Evolutionary conservation across 1,284 basidiomycete species (phyloP).

Genomic region (Moniliella sp.): DNA sequence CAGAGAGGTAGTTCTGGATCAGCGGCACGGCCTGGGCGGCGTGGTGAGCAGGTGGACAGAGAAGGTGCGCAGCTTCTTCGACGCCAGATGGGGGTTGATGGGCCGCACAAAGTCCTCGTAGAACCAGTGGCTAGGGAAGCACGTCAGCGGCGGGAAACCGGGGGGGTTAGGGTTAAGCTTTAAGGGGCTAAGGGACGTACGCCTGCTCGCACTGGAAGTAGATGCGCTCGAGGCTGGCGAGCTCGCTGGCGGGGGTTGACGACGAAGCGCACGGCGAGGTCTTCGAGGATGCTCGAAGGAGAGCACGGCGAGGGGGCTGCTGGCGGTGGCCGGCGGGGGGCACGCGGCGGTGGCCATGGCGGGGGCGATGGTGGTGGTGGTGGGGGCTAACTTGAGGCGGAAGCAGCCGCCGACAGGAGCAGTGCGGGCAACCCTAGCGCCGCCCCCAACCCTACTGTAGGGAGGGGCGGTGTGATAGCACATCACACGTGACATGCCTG

Average conservation of each 20-base stretch:
- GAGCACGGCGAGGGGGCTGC: no score
- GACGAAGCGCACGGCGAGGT: constrained; percentile 53
- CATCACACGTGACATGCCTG: no score
- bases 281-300: constrained; percentile 32
- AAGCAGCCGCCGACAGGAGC: no score
- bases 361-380: no score
- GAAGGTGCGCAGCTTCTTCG: constrained; percentile 58
- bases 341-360: no score
- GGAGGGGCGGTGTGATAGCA: no score
- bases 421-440: no score
- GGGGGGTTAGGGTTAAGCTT: not conserved
- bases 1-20: constrained; percentile 25
- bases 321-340: no score
- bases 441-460: no score
- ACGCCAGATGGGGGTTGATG: constrained; percentile 63
- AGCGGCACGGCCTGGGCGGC: constrained; percentile 23
- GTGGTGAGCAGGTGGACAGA: constrained; percentile 56
- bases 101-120: constrained; percentile 89
- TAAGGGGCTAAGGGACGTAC: constrained; percentile 40
- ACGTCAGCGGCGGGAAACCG: not conserved
- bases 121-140: constrained; percentile 67
- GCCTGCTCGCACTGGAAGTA: constrained; percentile 99
- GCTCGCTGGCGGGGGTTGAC: constrained; percentile 83
- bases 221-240: constrained; percentile 68
- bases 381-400: no score